phyloP scores from a whole-genome alignment of 148 eudicot species.

The Chenopodium suecicum region DNA sequence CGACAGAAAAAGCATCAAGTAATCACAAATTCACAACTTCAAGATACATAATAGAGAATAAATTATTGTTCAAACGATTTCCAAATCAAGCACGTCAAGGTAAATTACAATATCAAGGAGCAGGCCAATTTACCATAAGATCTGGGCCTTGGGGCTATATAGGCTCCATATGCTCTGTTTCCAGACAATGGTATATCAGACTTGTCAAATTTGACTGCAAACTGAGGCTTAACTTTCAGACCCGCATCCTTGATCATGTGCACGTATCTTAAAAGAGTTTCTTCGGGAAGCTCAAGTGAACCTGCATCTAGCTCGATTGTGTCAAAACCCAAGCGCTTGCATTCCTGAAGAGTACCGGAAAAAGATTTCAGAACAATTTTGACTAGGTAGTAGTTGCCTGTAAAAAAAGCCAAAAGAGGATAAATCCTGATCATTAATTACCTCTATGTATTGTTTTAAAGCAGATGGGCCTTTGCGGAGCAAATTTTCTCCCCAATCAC shows the following conservation, averaged over 20 bases:
- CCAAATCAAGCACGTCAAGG: background rate
- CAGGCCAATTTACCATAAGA: slow-evolving; percentile 50
- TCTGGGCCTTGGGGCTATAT: slow-evolving; percentile 58
- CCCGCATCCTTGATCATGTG: slow-evolving; percentile 78
- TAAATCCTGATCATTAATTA: slow-evolving; percentile 15
- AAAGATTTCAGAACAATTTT: slow-evolving; percentile 13
- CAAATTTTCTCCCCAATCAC: slow-evolving; percentile 92
- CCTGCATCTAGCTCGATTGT: slow-evolving; percentile 77
- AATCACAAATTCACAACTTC: background rate
- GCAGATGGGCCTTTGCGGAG: slow-evolving; percentile 75
- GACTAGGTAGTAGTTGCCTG: background rate
- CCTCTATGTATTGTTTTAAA: slow-evolving; percentile 78
- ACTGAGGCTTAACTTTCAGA: slow-evolving; percentile 79
- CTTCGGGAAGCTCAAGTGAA: slow-evolving; percentile 82
- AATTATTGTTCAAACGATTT: background rate
- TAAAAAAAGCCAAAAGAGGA: background rate
- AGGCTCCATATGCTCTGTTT: slow-evolving; percentile 80
- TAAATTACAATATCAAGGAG: background rate
- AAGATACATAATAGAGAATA: background rate
- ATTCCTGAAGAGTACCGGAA: slow-evolving; percentile 47
- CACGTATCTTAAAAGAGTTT: slow-evolving; percentile 73
- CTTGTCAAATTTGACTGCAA: slow-evolving; percentile 77
- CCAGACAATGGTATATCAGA: slow-evolving; percentile 60
- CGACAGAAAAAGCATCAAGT: background rate
- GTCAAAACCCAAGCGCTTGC: slow-evolving; percentile 87